Evolutionary conservation across 1,284 basidiomycete species (phyloP).

Genomic region (Cryptococcus jaspeensis): DNA sequence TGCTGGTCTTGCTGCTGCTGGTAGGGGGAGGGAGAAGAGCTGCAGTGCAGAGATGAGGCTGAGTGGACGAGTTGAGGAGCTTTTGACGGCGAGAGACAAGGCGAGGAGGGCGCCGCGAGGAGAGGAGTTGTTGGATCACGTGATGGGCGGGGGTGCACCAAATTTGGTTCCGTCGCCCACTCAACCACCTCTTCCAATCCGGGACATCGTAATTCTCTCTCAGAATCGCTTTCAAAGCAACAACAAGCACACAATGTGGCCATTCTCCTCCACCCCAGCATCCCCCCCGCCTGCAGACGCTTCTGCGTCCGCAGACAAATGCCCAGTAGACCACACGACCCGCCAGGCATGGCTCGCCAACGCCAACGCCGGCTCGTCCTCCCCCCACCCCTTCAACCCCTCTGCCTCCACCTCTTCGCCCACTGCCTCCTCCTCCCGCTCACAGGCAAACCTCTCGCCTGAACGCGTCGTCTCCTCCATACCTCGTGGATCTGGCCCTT

Average conservation of each 20-base stretch:
- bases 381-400: constrained; percentile 42
- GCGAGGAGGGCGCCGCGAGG: too few relatives aligned
- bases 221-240: too few relatives aligned
- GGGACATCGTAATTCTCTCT: constrained; percentile 57
- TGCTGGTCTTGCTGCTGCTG: neutral
- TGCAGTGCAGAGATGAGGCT: too few relatives aligned
- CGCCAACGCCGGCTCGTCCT: constrained; percentile 19
- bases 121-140: too few relatives aligned
- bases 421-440: constrained; percentile 17
- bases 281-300: neutral
- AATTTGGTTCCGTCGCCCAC: too few relatives aligned
- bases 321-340: constrained; percentile 66
- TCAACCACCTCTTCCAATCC: constrained; percentile 51
- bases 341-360: constrained; percentile 50
- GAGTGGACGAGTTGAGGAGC: too few relatives aligned
- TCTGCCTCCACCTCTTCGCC: constrained; percentile 11
- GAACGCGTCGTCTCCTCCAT: constrained; percentile 85
- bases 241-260: constrained; percentile 23
- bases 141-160: too few relatives aligned
- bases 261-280: constrained; percentile 18
- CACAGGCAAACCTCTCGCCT: constrained; percentile 32
- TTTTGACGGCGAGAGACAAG: too few relatives aligned
- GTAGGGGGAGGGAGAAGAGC: too few relatives aligned
- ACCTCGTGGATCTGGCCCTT: constrained; percentile 57
- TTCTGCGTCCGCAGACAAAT: constrained; percentile 54